Conservation (phyloP, 2,329 filamentous ascomycete genomes). For the Pseudodiploospora longispora region DNA sequence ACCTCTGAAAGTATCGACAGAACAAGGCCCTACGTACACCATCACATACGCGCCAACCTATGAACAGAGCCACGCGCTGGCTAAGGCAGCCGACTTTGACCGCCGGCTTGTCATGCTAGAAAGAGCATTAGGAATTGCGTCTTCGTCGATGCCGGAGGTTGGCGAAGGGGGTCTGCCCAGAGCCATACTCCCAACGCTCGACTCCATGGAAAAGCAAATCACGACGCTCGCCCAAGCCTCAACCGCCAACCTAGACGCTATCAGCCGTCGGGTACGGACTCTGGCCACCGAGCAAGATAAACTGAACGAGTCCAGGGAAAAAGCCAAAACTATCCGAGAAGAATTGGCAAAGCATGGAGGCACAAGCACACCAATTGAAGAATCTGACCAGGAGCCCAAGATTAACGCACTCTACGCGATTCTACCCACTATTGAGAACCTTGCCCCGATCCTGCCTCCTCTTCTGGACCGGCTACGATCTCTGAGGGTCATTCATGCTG, state of each 20-base stretch:
- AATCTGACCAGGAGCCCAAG: conserved; percentile 70
- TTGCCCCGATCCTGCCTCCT: conserved; percentile 77
- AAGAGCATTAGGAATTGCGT: conserved; percentile 69
- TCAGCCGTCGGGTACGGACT: conserved; percentile 61
- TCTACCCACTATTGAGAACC: conserved; percentile 76
- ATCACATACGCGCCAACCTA: conserved; percentile 57
- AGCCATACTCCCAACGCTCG: conserved; percentile 75
- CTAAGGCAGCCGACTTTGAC: conserved; percentile 83
- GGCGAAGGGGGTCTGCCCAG: conserved; percentile 48
- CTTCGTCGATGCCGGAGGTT: conserved; percentile 56
- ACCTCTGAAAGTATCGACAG: background rate
- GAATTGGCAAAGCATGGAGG: conserved; percentile 40
- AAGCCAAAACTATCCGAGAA: conserved; percentile 54
- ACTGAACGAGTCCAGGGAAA: conserved; percentile 56
- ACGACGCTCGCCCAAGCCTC: conserved; percentile 65
- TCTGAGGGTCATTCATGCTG: conserved; percentile 74
- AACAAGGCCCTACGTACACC: conserved; percentile 46
- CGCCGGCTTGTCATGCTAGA: conserved; percentile 71
- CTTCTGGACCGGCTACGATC: conserved; percentile 80
- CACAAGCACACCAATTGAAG: conserved; percentile 33
- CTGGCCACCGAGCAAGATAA: conserved; percentile 65
- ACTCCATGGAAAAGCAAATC: conserved; percentile 74
- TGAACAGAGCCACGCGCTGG: conserved; percentile 62
- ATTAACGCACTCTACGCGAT: conserved; percentile 88
- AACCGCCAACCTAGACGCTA: conserved; percentile 63